Evolutionary conservation across 2,329 filamentous ascomycete species (phyloP), one percentile per base, ranked within the genome.

Genomic region (Fusarium nelsonii): DNA sequence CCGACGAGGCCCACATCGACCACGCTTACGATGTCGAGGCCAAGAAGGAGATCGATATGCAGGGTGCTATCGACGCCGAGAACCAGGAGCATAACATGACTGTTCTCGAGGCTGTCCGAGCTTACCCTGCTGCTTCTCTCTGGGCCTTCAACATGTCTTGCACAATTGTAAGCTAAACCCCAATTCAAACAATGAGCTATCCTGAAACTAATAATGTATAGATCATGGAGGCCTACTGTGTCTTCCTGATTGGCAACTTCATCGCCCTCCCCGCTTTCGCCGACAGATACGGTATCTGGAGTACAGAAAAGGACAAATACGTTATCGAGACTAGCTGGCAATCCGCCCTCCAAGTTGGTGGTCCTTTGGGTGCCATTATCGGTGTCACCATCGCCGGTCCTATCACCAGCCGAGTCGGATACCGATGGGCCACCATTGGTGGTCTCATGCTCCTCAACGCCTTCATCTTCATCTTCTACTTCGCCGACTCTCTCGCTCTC

Each of bases 381-480:
- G 79, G 79, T 18, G 78, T 80, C 45, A 76, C 75, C 58, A 54
- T 81, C 39, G 79, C 79, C 20, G 79, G 79, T n/a, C 78, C 78
- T 37, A 62, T 81, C 57, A 80, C 79, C 52, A 78, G 74, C 66
- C 65, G 71, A 11, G 69, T 80, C 52, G 79, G 79, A 52, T 81
- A 81, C 58, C 78, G 79, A 23, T 77, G 76, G 78, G 72, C 79
- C 4, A 80, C 78, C 23, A 78, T 81, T 39, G 6, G 58, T 2
- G 79, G 70, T 8, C 73, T 87, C 55, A 74, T 80, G 26, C 26
- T 71, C 65, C 72, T 84, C 58, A 81, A 80, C 57, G 76, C 70
- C 62, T 78, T 78, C 62, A 81, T 81, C 65, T 81, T 81, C 55
- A 63, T 87, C 66, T 88, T 86, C 70, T 89, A 86, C 78, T 89